Percentiles rank a stretch among this genome's conserved stretches.
Conservation (phyloP, 257 asterid genomes). For the Salvia splendens region DNA sequence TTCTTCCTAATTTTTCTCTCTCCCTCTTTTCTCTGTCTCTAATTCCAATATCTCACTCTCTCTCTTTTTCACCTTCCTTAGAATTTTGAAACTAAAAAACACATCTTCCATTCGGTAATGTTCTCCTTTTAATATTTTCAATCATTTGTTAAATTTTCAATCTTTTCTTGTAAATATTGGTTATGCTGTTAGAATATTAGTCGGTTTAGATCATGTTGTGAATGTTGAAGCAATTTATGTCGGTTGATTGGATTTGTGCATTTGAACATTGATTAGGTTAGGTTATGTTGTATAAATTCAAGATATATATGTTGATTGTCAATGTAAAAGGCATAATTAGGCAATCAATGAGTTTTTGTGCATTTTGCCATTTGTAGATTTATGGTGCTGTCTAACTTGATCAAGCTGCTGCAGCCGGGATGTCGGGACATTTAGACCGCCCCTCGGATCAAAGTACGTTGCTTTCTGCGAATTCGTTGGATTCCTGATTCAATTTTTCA, state of each 20-base stretch:
- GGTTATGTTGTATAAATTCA: no score
- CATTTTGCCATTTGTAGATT: constrained; percentile 20
- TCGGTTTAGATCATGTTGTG: constrained; percentile 13
- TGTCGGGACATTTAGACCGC: constrained; percentile 64
- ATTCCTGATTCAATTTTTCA: not conserved
- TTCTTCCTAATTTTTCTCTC: constrained; percentile 18
- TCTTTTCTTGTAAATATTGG: not conserved
- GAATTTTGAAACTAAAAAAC: constrained; percentile 24
- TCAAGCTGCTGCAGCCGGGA: constrained; percentile 43
- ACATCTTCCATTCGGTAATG: constrained; percentile 31
- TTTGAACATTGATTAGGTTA: no score
- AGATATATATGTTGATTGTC: constrained; percentile 6
- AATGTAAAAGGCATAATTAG: constrained; percentile 33
- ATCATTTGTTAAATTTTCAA: not conserved
- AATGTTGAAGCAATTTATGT: constrained; percentile 1
- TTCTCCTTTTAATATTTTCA: not conserved
- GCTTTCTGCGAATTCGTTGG: not conserved
- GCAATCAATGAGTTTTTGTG: constrained; percentile 34
- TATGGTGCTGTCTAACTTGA: constrained; percentile 8
- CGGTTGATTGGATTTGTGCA: no score
- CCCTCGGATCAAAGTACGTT: constrained; percentile 51
- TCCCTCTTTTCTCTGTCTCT: constrained; percentile 2
- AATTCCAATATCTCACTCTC: not conserved
- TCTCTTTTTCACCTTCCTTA: constrained; percentile 31
- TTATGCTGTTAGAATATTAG: not conserved